Percentiles rank a stretch among this genome's conserved stretches.
Conservation (phyloP, 1,284 basidiomycete genomes). For the Ustilago curta region DNA sequence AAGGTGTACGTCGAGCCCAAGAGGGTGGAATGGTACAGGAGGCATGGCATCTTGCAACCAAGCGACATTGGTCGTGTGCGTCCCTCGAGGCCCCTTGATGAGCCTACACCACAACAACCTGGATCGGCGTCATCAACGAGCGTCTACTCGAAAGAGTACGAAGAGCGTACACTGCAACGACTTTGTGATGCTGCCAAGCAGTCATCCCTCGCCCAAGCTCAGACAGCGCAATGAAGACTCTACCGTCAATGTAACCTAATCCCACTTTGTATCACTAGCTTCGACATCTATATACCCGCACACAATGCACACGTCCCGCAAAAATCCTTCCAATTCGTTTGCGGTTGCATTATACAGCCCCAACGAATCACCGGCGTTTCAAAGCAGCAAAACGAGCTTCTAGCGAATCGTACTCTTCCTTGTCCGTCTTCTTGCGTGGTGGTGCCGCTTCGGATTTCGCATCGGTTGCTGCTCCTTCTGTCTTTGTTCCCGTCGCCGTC, state of each 20-base stretch:
- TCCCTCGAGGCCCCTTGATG: neutral
- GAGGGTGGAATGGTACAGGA: constrained; percentile 37
- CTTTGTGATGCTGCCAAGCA: constrained; percentile 25
- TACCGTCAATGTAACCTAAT: constrained; percentile 2
- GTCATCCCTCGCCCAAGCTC: constrained; percentile 15
- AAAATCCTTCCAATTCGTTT: neutral
- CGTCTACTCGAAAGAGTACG: constrained; percentile 38
- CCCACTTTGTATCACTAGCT: constrained; percentile 11
- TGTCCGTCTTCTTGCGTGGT: constrained; percentile 27
- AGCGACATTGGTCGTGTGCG: constrained; percentile 37
- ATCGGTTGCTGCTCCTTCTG: constrained; percentile 16
- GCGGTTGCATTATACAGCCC: neutral
- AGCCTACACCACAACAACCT: neutral
- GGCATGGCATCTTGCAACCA: constrained; percentile 22
- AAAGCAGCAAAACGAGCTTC: constrained; percentile 54
- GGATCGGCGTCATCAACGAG: neutral
- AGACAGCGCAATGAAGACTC: constrained; percentile 18
- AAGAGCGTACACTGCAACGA: constrained; percentile 27
- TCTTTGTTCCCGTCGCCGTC: neutral
- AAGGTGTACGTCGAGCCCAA: constrained; percentile 42
- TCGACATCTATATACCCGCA: constrained; percentile 14
- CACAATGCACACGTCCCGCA: too few relatives aligned
- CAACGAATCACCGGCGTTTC: constrained; percentile 25
- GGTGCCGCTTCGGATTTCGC: constrained; percentile 19
- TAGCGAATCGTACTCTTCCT: constrained; percentile 47